Percentiles rank a stretch among this genome's conserved stretches.
Conservation (phyloP, 306 rosid genomes). For the Nissolia schottii region DNA sequence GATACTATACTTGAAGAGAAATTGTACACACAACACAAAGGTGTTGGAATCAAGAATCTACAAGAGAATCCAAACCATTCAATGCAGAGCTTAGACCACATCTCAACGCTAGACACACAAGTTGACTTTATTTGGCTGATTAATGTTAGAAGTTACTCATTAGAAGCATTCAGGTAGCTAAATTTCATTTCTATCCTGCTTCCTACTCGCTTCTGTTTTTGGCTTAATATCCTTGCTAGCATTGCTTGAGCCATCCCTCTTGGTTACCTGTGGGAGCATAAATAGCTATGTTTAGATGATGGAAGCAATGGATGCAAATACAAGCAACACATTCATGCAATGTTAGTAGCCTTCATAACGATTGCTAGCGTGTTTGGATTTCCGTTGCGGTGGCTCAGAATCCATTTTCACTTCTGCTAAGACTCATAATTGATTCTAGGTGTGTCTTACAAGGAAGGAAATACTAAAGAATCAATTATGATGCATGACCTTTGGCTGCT, state of each 20-base stretch:
- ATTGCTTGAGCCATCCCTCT: slow-evolving; percentile 35
- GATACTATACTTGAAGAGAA: slow-evolving; percentile 10
- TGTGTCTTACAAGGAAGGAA: no score
- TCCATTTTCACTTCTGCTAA: no score
- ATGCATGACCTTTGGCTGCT: slow-evolving; percentile 40
- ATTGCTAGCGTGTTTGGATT: no score
- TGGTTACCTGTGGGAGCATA: slow-evolving; percentile 40
- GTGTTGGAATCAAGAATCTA: slow-evolving; percentile 23
- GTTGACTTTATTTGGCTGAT: slow-evolving; percentile 3
- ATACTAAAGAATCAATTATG: neutral
- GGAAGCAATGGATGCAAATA: neutral
- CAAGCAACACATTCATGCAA: slow-evolving; percentile 1
- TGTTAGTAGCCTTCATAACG: neutral
- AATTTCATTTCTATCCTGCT: slow-evolving; percentile 31
- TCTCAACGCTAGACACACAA: neutral
- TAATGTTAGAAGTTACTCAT: slow-evolving; percentile 17
- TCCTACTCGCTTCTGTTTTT: slow-evolving; percentile 35
- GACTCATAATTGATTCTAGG: no score
- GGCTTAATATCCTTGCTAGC: slow-evolving; percentile 31
- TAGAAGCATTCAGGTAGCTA: slow-evolving; percentile 15
- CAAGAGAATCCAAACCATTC: slow-evolving; percentile 26
- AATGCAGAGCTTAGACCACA: neutral
- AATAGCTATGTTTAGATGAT: neutral
- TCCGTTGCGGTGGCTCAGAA: no score
- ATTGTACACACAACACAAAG: slow-evolving; percentile 25